Conservation (phyloP, 345 rosid genomes). For the Excoecaria agallocha region DNA sequence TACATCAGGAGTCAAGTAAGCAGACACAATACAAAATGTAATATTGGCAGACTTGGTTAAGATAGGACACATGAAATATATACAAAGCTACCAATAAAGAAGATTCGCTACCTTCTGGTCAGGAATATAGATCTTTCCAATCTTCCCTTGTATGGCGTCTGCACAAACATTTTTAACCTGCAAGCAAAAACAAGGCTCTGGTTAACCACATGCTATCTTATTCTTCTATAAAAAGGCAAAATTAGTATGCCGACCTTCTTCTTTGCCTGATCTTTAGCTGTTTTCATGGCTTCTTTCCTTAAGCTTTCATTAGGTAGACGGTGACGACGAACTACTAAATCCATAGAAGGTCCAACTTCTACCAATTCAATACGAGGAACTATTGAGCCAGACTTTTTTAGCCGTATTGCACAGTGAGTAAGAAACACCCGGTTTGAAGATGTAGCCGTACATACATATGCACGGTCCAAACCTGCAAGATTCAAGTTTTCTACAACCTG, state of each 20-base stretch:
- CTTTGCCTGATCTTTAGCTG: slow-evolving; percentile 64
- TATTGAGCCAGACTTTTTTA: slow-evolving; percentile 81
- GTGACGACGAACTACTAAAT: slow-evolving; percentile 82
- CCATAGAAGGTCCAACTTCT: slow-evolving; percentile 97
- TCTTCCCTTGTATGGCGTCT: slow-evolving; percentile 59
- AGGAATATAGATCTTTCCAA: slow-evolving; percentile 80
- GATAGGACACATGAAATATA: too few species aligned
- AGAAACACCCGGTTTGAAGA: slow-evolving; percentile 62
- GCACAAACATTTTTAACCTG: slow-evolving; percentile 75
- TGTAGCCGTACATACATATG: slow-evolving; percentile 75
- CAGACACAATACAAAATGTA: not conserved
- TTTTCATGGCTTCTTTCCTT: slow-evolving; percentile 81
- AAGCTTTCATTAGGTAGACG: slow-evolving; percentile 79
- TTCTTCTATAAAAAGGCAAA: not conserved
- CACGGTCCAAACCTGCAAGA: slow-evolving; percentile 82
- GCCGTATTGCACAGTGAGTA: slow-evolving; percentile 80
- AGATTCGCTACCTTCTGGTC: slow-evolving; percentile 72
- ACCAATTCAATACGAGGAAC: slow-evolving; percentile 89
- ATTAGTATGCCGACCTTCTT: slow-evolving; percentile 59
- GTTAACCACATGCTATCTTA: slow-evolving; percentile 13
- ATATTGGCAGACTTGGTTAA: not conserved
- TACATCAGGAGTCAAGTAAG: not conserved
- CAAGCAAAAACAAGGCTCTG: slow-evolving; percentile 12
- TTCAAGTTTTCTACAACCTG: slow-evolving; percentile 88
- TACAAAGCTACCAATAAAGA: not conserved